A percentile compares a stretch with the other conserved stretches of the same genome.
Conservation (phyloP, 1,284 basidiomycete genomes). For the Rhodotorula sp. region DNA sequence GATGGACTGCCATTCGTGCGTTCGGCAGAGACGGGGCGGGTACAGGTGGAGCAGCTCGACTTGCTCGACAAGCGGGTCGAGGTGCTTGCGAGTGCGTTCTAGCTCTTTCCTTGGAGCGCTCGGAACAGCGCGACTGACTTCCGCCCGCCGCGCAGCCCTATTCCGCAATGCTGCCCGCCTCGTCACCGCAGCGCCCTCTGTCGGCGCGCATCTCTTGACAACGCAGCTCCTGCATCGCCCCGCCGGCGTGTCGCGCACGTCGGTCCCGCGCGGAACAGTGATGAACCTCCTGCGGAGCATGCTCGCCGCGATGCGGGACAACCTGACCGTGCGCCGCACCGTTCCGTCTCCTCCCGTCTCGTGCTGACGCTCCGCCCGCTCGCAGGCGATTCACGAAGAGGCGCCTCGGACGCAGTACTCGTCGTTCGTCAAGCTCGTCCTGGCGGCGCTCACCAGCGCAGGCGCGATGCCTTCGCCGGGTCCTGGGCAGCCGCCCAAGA, state of each 20-base stretch:
- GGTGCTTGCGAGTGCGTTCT: slow-evolving; percentile 29
- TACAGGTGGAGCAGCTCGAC: slow-evolving; percentile 25
- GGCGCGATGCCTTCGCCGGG: neutral
- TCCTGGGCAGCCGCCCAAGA: neutral
- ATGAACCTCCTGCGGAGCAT: slow-evolving; percentile 34
- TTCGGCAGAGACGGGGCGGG: neutral
- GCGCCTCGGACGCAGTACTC: slow-evolving; percentile 9
- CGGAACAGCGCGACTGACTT: neutral
- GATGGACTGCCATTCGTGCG: slow-evolving; percentile 18
- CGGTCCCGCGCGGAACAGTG: slow-evolving; percentile 6
- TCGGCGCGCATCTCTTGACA: slow-evolving; percentile 2
- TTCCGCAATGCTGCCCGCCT: slow-evolving; percentile 23
- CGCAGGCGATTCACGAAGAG: slow-evolving; percentile 27
- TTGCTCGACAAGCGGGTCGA: slow-evolving; percentile 25
- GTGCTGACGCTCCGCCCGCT: too few species aligned
- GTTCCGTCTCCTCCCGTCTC: too few species aligned
- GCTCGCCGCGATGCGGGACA: slow-evolving; percentile 39
- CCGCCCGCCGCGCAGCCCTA: slow-evolving; percentile 1
- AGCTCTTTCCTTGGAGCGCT: too few species aligned
- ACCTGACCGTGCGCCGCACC: slow-evolving; percentile 27
- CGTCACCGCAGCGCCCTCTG: neutral
- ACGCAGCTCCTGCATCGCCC: slow-evolving; percentile 13
- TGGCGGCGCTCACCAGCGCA: slow-evolving; percentile 3
- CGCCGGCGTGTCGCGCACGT: neutral
- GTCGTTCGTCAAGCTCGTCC: slow-evolving; percentile 1